Conservation (phyloP, 139 green algal genomes). For the Spirogloea muscicola region DNA sequence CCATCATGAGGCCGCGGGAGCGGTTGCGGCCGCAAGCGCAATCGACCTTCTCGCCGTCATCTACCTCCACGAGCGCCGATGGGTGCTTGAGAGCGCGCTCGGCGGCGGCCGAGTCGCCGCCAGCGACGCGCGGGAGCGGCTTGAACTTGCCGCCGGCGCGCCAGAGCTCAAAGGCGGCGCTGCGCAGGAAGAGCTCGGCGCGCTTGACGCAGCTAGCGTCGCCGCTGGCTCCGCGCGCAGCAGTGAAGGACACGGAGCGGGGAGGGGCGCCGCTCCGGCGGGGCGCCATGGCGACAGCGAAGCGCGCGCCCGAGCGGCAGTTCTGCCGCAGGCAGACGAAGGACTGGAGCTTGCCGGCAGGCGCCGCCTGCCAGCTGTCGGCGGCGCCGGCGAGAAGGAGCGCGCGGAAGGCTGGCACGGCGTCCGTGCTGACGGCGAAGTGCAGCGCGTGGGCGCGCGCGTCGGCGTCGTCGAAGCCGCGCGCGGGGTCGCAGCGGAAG, state of each 20-base stretch:
- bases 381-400: no score
- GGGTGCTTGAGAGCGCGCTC: conserved; percentile 9
- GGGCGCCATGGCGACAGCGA: neutral
- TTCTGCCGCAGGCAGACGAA: conserved; percentile 9
- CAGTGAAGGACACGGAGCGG: no score
- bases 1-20: conserved; percentile 13
- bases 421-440: conserved; percentile 10
- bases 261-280: no score
- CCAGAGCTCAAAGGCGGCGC: neutral
- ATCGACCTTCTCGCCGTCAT: conserved; percentile 17
- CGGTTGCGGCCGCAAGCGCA: conserved; percentile 10
- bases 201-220: no score
- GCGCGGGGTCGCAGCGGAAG: neutral
- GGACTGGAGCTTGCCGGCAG: neutral
- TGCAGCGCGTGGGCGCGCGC: neutral
- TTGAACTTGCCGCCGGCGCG: no score
- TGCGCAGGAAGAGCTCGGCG: conserved; percentile 7
- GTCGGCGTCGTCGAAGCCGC: conserved; percentile 7
- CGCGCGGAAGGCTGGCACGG: neutral
- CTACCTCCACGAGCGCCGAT: conserved; percentile 2
- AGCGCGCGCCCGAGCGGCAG: neutral
- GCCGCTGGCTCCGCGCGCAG: no score
- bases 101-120: no score
- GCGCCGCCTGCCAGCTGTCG: no score
- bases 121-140: no score